These are phyloP conservation scores for Aphanomyces cochlioides DNA, from an alignment of 352 stramenopile genomes.

Conservation along the genomic window DNA sequence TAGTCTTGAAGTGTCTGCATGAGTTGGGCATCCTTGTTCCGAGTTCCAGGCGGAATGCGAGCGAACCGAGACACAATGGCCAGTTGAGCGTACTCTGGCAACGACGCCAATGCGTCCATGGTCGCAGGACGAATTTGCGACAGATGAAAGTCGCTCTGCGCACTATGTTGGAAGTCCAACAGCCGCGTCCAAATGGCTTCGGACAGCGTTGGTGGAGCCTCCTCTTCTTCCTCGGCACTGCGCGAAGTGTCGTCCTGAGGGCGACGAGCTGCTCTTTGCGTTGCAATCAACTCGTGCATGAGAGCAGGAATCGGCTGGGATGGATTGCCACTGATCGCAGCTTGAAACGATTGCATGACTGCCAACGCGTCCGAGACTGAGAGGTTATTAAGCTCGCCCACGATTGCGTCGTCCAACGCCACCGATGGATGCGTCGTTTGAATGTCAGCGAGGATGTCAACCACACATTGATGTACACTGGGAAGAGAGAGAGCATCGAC, in stretches of 20 bases:
- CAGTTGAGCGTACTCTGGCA: slow-evolving; percentile 76
- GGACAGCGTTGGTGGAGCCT: slow-evolving; percentile 30
- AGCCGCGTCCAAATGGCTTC: slow-evolving; percentile 69
- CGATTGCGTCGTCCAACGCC: slow-evolving; percentile 9
- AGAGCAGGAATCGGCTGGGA: slow-evolving; percentile 3
- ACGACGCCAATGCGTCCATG: slow-evolving; percentile 55
- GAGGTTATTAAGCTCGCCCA: slow-evolving; percentile 14
- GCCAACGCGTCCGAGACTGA: neutral
- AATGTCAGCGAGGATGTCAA: slow-evolving; percentile 8
- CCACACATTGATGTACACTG: too few relatives aligned
- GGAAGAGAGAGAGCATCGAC: too few relatives aligned
- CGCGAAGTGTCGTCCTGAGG: too few relatives aligned
- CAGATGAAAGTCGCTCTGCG: slow-evolving; percentile 52
- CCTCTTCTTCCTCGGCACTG: too few relatives aligned
- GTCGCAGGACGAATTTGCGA: slow-evolving; percentile 70
- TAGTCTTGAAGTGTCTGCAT: slow-evolving; percentile 73
- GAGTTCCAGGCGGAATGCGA: slow-evolving; percentile 36
- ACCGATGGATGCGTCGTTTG: neutral
- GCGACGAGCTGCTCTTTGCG: neutral
- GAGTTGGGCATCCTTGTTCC: slow-evolving; percentile 75
- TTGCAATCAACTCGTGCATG: slow-evolving; percentile 27
- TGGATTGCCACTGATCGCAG: neutral
- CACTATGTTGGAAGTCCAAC: slow-evolving; percentile 58
- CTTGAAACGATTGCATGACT: slow-evolving; percentile 8
- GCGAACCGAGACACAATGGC: slow-evolving; percentile 65